A percentile compares a stretch with the other conserved stretches of the same genome.
Evolutionary conservation across 345 rosid species (phyloP).

Genomic region (Populus davidiana): DNA sequence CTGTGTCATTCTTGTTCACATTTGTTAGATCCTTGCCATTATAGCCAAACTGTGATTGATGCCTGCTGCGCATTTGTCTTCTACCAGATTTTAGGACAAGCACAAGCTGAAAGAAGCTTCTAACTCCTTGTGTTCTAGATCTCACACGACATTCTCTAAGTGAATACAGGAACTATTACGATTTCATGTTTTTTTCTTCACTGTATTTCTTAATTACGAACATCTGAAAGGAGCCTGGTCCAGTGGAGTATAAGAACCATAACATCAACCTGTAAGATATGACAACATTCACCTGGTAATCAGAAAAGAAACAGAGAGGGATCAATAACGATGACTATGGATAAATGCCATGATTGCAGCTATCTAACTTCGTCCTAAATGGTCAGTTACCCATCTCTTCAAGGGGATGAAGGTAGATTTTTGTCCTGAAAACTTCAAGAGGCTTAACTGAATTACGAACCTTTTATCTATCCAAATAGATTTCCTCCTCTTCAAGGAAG

Average conservation of each 20-base stretch:
- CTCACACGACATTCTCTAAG: too few species aligned
- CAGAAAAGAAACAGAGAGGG: too few species aligned
- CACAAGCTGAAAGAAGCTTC: neutral
- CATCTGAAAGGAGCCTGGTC: neutral
- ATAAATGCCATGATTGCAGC: neutral
- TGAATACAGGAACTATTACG: too few species aligned
- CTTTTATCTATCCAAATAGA: constrained; percentile 45
- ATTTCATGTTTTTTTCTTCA: too few species aligned
- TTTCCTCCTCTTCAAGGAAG: constrained; percentile 43
- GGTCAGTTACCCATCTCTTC: neutral
- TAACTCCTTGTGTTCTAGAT: neutral
- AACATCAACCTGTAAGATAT: neutral
- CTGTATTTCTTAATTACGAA: too few species aligned
- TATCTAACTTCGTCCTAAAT: neutral
- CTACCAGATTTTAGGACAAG: neutral
- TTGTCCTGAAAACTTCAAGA: neutral
- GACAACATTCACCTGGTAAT: too few species aligned
- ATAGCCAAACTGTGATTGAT: neutral
- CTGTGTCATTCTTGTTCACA: neutral
- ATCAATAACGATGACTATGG: too few species aligned
- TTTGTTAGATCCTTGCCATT: neutral
- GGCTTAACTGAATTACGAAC: neutral
- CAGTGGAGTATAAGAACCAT: neutral
- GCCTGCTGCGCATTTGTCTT: neutral
- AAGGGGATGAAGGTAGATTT: neutral